These are phyloP conservation scores for Clarireedia sp. DNA, from an alignment of 2,329 filamentous ascomycete genomes.

Conservation along the genomic window DNA sequence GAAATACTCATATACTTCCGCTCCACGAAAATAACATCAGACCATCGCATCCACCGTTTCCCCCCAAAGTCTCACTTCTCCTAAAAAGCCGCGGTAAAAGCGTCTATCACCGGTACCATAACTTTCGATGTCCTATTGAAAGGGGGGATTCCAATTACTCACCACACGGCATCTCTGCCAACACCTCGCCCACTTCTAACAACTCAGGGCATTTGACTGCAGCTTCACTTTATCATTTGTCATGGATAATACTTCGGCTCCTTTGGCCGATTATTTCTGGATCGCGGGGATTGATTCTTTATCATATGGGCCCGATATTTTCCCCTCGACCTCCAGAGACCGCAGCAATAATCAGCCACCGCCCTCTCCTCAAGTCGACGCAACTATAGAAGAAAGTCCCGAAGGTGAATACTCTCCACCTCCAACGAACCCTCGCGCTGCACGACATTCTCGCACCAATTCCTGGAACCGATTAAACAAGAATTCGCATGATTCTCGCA, in stretches of 20 bases:
- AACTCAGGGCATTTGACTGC: neutral
- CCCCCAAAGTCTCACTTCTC: neutral
- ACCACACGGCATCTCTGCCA: constrained; percentile 4
- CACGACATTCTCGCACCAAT: constrained; percentile 53
- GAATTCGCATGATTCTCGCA: constrained; percentile 41
- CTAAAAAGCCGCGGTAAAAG: constrained; percentile 8
- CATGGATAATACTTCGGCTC: constrained; percentile 44
- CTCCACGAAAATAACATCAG: neutral
- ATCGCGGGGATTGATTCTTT: constrained; percentile 64
- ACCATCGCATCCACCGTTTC: neutral
- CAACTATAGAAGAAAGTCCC: constrained; percentile 48
- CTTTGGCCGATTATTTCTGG: constrained; percentile 70
- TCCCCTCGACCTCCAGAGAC: constrained; percentile 27
- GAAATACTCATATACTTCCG: neutral
- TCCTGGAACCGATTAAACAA: constrained; percentile 53
- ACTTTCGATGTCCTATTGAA: constrained; percentile 9
- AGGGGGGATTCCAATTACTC: constrained; percentile 1
- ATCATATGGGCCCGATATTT: constrained; percentile 50
- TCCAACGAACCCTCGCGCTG: constrained; percentile 26
- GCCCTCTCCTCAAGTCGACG: constrained; percentile 38
- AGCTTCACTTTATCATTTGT: constrained; percentile 4
- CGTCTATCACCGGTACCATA: neutral
- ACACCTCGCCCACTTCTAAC: neutral
- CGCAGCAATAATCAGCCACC: constrained; percentile 14
- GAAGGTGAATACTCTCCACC: constrained; percentile 42